Percentiles rank a stretch among this genome's conserved stretches.
These are phyloP conservation scores for Hylodesmum podocarpum DNA, from an alignment of 306 rosid species.

Conservation along the genomic window DNA sequence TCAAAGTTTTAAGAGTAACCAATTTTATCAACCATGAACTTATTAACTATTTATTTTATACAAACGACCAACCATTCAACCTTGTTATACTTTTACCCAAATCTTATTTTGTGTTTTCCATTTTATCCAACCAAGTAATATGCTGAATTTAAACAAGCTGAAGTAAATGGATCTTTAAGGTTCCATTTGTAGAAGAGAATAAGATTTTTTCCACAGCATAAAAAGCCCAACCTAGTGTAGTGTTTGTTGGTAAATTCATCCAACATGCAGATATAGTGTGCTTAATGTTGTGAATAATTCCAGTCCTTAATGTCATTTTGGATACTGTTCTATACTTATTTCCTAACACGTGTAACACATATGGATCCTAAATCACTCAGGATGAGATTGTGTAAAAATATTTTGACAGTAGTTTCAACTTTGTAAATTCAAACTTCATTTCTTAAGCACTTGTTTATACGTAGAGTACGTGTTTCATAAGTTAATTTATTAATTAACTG, in stretches of 20 bases:
- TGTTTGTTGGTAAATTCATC: no score
- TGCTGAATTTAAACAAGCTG: background rate
- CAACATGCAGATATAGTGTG: no score
- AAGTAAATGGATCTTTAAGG: background rate
- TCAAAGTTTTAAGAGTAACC: background rate
- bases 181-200: background rate
- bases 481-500: no score
- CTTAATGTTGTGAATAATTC: background rate
- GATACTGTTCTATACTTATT: background rate
- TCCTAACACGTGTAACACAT: background rate
- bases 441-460: background rate
- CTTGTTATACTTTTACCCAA: background rate
- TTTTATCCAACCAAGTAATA: background rate
- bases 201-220: background rate
- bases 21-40: background rate
- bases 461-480: no score
- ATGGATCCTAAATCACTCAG: background rate
- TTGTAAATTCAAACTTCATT: background rate
- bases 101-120: background rate
- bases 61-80: background rate
- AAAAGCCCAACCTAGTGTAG: background rate
- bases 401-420: background rate
- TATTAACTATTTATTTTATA: background rate
- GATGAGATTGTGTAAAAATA: background rate
- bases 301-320: background rate